Evolutionary conservation across 2,329 filamentous ascomycete genomes (phyloP).

Genomic region (Bimuria novae-zelandiae): DNA sequence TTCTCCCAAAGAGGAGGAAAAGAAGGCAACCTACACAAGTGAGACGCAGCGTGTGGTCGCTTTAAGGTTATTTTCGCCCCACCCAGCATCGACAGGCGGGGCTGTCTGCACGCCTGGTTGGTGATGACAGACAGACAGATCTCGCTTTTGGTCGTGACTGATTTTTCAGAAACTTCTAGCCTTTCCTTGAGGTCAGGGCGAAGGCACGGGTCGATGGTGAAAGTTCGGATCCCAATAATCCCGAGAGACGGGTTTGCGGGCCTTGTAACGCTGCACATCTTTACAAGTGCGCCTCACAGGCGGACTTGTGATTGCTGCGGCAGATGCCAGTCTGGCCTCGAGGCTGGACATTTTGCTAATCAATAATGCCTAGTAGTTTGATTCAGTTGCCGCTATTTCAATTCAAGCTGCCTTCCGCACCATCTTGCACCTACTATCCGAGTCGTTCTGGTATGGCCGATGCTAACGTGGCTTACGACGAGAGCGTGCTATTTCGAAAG

Average conservation of each 20-base stretch:
- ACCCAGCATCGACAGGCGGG: not conserved
- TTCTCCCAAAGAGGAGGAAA: not conserved
- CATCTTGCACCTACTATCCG: no score
- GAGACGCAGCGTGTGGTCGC: not conserved
- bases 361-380: no score
- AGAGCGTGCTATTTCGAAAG: conserved; percentile 2
- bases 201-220: not conserved
- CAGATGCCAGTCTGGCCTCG: no score
- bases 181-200: not conserved
- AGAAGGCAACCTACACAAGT: not conserved
- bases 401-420: no score
- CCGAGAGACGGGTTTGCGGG: not conserved
- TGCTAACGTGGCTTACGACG: no score
- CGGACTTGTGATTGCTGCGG: no score
- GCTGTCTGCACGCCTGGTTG: not conserved
- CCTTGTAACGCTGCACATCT: not conserved
- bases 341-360: no score
- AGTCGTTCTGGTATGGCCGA: no score
- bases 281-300: no score
- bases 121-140: no score
- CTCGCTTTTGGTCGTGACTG: not conserved
- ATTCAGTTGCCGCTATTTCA: no score
- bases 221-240: not conserved
- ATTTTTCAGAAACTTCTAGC: not conserved
- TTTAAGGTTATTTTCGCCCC: conserved; percentile 8